Evolutionary conservation across 2,329 filamentous ascomycete species (phyloP).

Genomic region (Rhynchosporium secalis): DNA sequence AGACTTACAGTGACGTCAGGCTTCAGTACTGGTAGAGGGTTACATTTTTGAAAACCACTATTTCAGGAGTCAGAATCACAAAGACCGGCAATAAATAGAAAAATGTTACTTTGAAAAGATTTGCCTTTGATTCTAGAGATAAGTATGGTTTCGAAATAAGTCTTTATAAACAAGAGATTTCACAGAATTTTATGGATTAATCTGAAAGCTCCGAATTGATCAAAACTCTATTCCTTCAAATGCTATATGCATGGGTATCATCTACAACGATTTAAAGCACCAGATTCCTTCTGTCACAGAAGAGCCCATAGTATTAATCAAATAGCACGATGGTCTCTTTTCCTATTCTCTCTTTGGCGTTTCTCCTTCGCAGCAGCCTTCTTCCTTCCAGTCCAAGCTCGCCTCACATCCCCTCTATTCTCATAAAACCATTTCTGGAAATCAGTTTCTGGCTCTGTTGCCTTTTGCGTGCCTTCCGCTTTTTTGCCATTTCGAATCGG

Average conservation of each 20-base stretch:
- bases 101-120: no score
- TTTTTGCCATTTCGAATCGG: slow-evolving; percentile 22
- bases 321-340: slow-evolving; percentile 42
- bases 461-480: slow-evolving; percentile 28
- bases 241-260: slow-evolving; percentile 9
- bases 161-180: no score
- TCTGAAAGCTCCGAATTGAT: background rate
- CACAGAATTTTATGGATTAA: background rate
- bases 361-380: slow-evolving; percentile 66
- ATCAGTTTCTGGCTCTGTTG: slow-evolving; percentile 44
- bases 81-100: no score
- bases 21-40: background rate
- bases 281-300: background rate
- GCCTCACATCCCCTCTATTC: slow-evolving; percentile 62
- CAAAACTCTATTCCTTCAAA: background rate
- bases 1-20: slow-evolving; percentile 16
- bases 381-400: slow-evolving; percentile 64
- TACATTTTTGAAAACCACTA: background rate
- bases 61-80: background rate
- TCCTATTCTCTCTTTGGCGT: slow-evolving; percentile 64
- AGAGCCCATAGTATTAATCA: slow-evolving; percentile 17
- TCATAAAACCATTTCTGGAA: slow-evolving; percentile 71
- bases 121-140: no score
- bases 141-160: no score
- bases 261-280: slow-evolving; percentile 7